Base-by-base conservation (phyloP, 331 rosid species). In the Saraca asoca region DNA sequence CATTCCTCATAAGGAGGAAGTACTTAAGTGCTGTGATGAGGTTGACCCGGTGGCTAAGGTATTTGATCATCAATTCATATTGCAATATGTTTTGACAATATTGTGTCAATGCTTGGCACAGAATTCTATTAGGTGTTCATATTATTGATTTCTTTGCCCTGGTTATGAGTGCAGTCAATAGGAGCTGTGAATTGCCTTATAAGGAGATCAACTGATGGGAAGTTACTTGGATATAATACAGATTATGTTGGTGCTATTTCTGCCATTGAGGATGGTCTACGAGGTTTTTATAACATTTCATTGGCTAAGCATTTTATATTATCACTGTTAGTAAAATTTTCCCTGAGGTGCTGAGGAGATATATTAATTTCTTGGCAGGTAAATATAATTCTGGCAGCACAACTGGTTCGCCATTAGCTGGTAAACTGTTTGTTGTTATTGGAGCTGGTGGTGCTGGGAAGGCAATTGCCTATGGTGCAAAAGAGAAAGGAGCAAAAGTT, bases 381-480 rank as follows among this genome's bases (percentile, higher is more conserved):
- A 82, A 79, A 53, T 66, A 51, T 15, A 71, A 79, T 48, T 58
- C 67, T 64, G 68, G 85, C 71, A 59, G 58, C 60, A 10, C 74
- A 58, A 60, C 71, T 58, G 51, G 65, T 68, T 90, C 97, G 0
- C 96, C 91, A 60, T 84, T 93, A 81, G 90, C 87, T 69, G 98
- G 98, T 75, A 90, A 76, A 82, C 77, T 79, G 51, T 82, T 93
- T 76, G 85, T 90, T 75, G 93, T 93, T 76, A 88, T 93, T 72
- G 98, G 98, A 58, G 98, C 97, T 62, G 96, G 98, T 78, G 98
- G 96, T 39, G 96, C 95, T 15, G 98, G 94, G 53, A 90, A 93
- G 82, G 96, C 98, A 51, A 82, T 90, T 74, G 98, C 98, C 46
- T 93, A 84, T 77, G 98, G 98, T 76, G 98, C 96, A 48, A 90